These are phyloP conservation scores for Cornus suecica DNA, from an alignment of 148 eudicot genomes.

Conservation along the genomic window DNA sequence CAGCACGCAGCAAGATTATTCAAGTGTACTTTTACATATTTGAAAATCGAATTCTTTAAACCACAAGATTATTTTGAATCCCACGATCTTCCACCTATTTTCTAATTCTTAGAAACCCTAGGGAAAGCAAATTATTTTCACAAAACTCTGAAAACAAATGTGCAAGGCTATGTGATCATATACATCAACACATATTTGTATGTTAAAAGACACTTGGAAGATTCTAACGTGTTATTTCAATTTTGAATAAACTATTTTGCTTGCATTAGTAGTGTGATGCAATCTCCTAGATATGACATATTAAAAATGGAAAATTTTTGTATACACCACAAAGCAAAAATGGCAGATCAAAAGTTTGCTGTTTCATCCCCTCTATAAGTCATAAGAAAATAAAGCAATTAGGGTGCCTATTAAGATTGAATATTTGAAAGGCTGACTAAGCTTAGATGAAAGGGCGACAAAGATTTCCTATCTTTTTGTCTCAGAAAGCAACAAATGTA, in stretches of 20 bases:
- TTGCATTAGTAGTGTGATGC: neutral
- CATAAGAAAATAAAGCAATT: neutral
- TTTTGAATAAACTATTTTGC: neutral
- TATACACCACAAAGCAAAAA: neutral
- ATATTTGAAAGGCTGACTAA: neutral
- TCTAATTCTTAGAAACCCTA: too few relatives aligned
- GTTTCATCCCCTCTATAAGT: neutral
- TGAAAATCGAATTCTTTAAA: too few relatives aligned
- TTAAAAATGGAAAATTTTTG: neutral
- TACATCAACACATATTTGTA: too few relatives aligned
- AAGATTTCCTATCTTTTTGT: neutral
- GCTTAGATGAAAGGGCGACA: neutral
- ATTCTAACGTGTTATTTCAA: neutral
- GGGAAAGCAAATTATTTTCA: too few relatives aligned
- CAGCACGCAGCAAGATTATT: too few relatives aligned
- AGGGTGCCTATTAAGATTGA: neutral
- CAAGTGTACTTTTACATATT: too few relatives aligned
- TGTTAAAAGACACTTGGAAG: too few relatives aligned
- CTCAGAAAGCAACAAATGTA: neutral
- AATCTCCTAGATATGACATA: neutral
- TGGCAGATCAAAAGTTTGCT: constrained; percentile 1
- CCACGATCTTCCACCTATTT: too few relatives aligned
- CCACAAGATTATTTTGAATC: too few relatives aligned
- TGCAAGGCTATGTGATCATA: too few relatives aligned
- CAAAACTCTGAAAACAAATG: too few relatives aligned